Conservation (phyloP, 2,329 filamentous ascomycete genomes). For the Epichloe elymi region DNA sequence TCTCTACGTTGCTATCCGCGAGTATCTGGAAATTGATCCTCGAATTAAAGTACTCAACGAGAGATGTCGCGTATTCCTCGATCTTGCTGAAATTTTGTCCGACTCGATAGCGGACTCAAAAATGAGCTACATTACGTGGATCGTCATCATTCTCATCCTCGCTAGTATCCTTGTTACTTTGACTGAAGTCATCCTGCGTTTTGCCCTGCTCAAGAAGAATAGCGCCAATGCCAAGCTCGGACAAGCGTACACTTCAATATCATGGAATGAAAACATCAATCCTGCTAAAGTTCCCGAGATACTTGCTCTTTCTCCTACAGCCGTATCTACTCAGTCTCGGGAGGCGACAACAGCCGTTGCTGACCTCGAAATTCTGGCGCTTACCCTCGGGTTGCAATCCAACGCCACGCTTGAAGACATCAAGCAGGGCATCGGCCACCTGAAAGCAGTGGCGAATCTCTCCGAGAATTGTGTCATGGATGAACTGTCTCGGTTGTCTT, state of each 20-base stretch:
- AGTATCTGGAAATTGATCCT: conserved; percentile 94
- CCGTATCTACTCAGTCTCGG: neutral
- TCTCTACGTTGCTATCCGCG: conserved; percentile 84
- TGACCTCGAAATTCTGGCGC: conserved; percentile 23
- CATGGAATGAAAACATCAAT: conserved; percentile 7
- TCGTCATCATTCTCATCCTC: conserved; percentile 87
- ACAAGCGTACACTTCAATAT: conserved; percentile 6
- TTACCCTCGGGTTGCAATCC: conserved; percentile 19
- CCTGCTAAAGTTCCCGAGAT: conserved; percentile 8
- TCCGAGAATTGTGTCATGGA: neutral
- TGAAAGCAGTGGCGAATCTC: conserved; percentile 12
- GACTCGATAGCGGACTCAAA: conserved; percentile 88
- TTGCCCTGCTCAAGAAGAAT: conserved; percentile 49
- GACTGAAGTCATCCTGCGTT: conserved; percentile 76
- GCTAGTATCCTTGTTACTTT: conserved; percentile 85
- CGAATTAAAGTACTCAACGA: conserved; percentile 96
- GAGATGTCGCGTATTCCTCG: conserved; percentile 88
- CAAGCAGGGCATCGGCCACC: conserved; percentile 17
- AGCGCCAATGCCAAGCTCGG: conserved; percentile 8
- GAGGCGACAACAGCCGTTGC: conserved; percentile 10
- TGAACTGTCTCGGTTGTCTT: neutral
- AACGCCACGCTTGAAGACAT: conserved; percentile 25
- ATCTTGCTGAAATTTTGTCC: conserved; percentile 86
- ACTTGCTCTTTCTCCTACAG: conserved; percentile 9
- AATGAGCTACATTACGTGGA: conserved; percentile 96